Evolutionary conservation across 805 yeast species (phyloP).

Genomic region (Candida oleophila): DNA sequence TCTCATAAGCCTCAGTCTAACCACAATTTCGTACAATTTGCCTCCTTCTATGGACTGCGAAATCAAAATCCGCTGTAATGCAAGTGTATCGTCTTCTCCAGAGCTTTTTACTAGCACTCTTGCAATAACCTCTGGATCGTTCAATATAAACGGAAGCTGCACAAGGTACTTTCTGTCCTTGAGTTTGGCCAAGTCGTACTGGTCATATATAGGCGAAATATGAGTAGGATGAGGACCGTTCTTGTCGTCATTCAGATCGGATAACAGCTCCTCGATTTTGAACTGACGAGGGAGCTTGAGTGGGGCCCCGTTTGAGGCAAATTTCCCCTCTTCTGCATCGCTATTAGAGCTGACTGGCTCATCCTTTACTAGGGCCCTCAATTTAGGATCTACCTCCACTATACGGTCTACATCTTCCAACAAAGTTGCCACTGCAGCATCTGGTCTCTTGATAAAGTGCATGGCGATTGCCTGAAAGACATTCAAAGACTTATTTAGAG

Average conservation of each 20-base stretch:
- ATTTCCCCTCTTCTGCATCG: too few relatives aligned
- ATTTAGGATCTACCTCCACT: background rate
- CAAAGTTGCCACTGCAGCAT: background rate
- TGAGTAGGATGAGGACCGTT: background rate
- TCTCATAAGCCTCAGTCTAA: background rate
- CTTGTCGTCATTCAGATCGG: background rate
- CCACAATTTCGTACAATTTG: background rate
- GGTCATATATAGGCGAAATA: background rate
- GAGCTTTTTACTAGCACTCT: background rate
- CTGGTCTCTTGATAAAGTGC: constrained; percentile 3
- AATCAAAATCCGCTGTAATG: background rate
- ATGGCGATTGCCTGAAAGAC: constrained; percentile 1
- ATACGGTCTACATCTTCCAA: background rate
- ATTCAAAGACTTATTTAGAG: background rate
- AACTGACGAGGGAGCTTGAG: background rate
- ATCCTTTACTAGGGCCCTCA: background rate
- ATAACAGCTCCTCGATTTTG: background rate
- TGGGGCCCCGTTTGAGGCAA: too few relatives aligned
- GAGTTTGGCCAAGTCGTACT: background rate
- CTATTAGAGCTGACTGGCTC: too few relatives aligned
- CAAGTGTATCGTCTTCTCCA: background rate
- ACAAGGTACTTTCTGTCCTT: background rate
- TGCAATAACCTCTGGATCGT: background rate
- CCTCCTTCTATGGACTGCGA: constrained; percentile 2
- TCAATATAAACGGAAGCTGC: constrained; percentile 2